These are phyloP conservation scores for Vitellaria paradoxa DNA, from an alignment of 179 eudicot species.

Conservation along the genomic window DNA sequence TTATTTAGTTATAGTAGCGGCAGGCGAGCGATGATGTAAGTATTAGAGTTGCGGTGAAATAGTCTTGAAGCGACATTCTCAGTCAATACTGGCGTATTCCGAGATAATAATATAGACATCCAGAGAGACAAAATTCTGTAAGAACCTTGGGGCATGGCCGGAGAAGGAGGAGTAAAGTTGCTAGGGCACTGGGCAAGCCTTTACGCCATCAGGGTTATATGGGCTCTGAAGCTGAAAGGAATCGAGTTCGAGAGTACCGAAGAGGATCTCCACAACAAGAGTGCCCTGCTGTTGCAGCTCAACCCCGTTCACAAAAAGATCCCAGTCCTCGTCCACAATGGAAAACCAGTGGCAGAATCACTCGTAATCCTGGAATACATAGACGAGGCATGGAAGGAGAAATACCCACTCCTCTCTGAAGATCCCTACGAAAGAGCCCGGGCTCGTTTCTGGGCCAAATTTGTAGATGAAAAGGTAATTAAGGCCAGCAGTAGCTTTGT, in stretches of 20 bases:
- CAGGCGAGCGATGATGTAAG: too few relatives aligned
- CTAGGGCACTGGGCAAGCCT: conserved; percentile 24
- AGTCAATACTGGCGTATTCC: too few relatives aligned
- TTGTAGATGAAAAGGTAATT: conserved; percentile 15
- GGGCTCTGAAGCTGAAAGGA: conserved; percentile 27
- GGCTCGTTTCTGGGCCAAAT: conserved; percentile 21
- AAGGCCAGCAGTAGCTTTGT: not conserved
- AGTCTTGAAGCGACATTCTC: too few relatives aligned
- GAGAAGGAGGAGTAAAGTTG: conserved; percentile 10
- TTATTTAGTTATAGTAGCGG: too few relatives aligned
- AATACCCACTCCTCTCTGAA: conserved; percentile 18
- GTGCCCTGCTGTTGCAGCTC: conserved; percentile 18
- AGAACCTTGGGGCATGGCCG: not conserved
- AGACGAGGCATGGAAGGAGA: conserved; percentile 23
- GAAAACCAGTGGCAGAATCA: conserved; percentile 24
- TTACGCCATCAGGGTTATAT: conserved; percentile 13
- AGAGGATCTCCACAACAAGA: conserved; percentile 28
- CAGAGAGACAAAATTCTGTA: too few relatives aligned
- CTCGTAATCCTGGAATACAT: conserved; percentile 20
- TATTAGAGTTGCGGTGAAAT: too few relatives aligned
- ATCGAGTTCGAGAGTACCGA: conserved; percentile 24
- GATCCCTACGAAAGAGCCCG: conserved; percentile 25
- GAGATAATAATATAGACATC: too few relatives aligned
- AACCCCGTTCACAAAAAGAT: conserved; percentile 22
- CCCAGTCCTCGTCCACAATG: conserved; percentile 23